A percentile compares a stretch with the other conserved stretches of the same genome.
These are phyloP conservation scores for Neopestalotiopsis clavispora DNA, from an alignment of 2,329 filamentous ascomycete species.

Conservation along the genomic window DNA sequence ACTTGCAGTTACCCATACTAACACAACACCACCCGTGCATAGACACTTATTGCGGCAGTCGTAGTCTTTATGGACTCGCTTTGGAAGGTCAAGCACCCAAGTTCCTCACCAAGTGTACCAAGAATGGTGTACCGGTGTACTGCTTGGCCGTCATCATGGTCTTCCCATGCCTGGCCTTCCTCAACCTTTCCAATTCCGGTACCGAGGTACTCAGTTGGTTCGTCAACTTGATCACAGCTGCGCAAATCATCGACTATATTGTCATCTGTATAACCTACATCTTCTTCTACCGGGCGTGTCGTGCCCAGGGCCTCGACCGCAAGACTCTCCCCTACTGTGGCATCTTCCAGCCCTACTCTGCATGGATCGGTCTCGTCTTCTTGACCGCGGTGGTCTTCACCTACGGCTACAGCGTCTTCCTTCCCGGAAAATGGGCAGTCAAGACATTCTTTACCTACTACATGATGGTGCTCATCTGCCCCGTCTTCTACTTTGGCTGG, in stretches of 20 bases:
- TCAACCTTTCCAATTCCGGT: constrained; percentile 46
- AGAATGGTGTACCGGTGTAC: constrained; percentile 63
- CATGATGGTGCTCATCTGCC: constrained; percentile 53
- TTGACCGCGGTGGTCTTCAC: constrained; percentile 50
- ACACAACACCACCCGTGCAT: neutral
- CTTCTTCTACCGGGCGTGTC: constrained; percentile 71
- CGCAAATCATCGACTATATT: constrained; percentile 64
- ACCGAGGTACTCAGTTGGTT: constrained; percentile 35
- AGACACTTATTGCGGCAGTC: constrained; percentile 23
- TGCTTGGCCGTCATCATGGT: constrained; percentile 59
- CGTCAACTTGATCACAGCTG: constrained; percentile 42
- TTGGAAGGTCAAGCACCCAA: constrained; percentile 55
- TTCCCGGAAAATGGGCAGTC: constrained; percentile 42
- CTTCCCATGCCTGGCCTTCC: constrained; percentile 63
- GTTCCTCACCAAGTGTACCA: constrained; percentile 55
- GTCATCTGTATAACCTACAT: constrained; percentile 73
- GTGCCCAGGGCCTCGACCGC: constrained; percentile 71
- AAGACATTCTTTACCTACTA: constrained; percentile 51
- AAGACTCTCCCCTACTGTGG: constrained; percentile 72
- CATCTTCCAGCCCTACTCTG: constrained; percentile 70
- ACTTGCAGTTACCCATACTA: neutral
- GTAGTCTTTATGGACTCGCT: constrained; percentile 59
- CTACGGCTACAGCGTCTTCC: constrained; percentile 60
- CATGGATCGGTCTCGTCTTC: constrained; percentile 48
- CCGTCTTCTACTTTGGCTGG: constrained; percentile 62